phyloP scores from a whole-genome alignment of 805 yeast genomes.

The Zygosaccharomyces gambellarensis region DNA sequence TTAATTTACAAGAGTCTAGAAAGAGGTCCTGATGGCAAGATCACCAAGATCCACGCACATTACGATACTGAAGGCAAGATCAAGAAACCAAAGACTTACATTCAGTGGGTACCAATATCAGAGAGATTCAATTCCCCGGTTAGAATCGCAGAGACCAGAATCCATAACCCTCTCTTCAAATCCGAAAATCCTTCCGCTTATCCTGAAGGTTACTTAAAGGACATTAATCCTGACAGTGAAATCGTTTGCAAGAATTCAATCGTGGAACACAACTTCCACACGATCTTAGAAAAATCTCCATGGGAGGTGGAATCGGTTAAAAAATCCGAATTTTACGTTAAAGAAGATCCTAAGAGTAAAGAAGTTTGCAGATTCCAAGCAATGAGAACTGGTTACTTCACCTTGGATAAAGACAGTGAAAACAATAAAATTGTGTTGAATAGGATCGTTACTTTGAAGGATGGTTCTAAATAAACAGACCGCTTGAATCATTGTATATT shows the following conservation, averaged over 20 bases:
- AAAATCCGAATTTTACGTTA: slow-evolving; percentile 60
- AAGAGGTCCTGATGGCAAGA: slow-evolving; percentile 51
- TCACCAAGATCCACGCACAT: slow-evolving; percentile 67
- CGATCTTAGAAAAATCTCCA: slow-evolving; percentile 67
- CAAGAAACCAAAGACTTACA: slow-evolving; percentile 88
- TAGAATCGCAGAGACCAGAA: slow-evolving; percentile 67
- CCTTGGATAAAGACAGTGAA: slow-evolving; percentile 74
- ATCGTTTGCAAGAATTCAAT: slow-evolving; percentile 58
- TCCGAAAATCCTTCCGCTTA: slow-evolving; percentile 86
- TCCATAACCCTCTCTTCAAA: slow-evolving; percentile 81
- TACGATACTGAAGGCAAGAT: slow-evolving; percentile 62
- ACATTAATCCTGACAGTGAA: slow-evolving; percentile 77
- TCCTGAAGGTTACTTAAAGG: slow-evolving; percentile 84
- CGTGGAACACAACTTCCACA: slow-evolving; percentile 71
- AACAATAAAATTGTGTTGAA: slow-evolving; percentile 66
- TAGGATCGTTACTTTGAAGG: slow-evolving; percentile 90
- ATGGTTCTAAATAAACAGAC: slow-evolving; percentile 43
- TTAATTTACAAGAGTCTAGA: slow-evolving; percentile 67
- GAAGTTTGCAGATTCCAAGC: slow-evolving; percentile 98
- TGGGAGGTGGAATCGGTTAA: slow-evolving; percentile 58
- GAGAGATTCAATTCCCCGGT: slow-evolving; percentile 59
- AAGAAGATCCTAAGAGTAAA: slow-evolving; percentile 56
- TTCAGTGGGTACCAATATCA: slow-evolving; percentile 91
- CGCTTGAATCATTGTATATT: neutral
- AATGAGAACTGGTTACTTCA: slow-evolving; percentile 91